phyloP scores from a whole-genome alignment of 2,329 filamentous ascomycete species.

The Didymosphaeria variabile region DNA sequence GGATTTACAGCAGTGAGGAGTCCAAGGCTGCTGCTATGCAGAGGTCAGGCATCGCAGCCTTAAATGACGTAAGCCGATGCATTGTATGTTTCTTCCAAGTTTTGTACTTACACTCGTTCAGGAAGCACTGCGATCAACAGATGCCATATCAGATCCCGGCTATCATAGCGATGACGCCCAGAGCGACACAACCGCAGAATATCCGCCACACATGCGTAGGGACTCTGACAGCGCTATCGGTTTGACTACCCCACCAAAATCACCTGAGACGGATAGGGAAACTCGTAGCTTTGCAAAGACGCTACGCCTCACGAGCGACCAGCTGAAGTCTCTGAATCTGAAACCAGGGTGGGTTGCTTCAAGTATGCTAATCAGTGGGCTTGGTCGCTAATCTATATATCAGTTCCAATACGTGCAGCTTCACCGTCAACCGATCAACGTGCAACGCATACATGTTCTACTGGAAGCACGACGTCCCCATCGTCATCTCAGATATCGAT shows the following conservation, averaged over 20 bases:
- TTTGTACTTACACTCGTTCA: background rate
- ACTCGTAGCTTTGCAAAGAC: slow-evolving; percentile 96
- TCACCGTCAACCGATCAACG: slow-evolving; percentile 93
- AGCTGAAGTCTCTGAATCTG: slow-evolving; percentile 84
- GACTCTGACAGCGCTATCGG: slow-evolving; percentile 77
- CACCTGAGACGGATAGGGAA: slow-evolving; percentile 63
- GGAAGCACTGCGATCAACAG: slow-evolving; percentile 67
- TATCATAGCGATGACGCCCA: slow-evolving; percentile 88
- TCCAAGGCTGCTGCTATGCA: slow-evolving; percentile 89
- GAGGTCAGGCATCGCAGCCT: slow-evolving; percentile 61
- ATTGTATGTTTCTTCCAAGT: too few species aligned
- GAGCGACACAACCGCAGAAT: slow-evolving; percentile 66
- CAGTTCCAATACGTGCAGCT: slow-evolving; percentile 84
- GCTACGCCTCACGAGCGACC: slow-evolving; percentile 90
- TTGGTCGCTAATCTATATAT: background rate
- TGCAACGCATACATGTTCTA: slow-evolving; percentile 93
- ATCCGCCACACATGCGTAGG: slow-evolving; percentile 65
- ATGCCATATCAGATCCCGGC: slow-evolving; percentile 89
- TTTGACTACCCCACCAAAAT: slow-evolving; percentile 67
- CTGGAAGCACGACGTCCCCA: slow-evolving; percentile 89
- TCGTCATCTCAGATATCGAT: slow-evolving; percentile 98
- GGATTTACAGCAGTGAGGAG: slow-evolving; percentile 98
- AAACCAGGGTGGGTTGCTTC: slow-evolving; percentile 67
- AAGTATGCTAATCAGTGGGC: too few species aligned
- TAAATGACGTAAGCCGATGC: slow-evolving; percentile 52